Evolutionary conservation across 352 stramenopile genomes (phyloP).

Genomic region (Aphanomyces cochlioides): DNA sequence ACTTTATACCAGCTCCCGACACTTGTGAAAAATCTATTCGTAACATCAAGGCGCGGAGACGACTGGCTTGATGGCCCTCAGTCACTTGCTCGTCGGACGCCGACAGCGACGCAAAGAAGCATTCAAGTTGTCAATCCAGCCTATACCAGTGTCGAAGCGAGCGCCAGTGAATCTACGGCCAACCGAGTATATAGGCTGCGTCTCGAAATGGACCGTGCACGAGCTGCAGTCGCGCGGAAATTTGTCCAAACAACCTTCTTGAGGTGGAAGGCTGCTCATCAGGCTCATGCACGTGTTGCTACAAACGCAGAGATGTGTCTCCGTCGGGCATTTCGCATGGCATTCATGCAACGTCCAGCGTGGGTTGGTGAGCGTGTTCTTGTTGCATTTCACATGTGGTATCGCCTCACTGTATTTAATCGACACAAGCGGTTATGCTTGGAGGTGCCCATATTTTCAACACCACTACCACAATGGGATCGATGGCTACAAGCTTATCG

Average conservation of each 20-base stretch:
- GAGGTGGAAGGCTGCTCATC: conserved; percentile 56
- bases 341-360: conserved; percentile 47
- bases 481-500: conserved; percentile 75
- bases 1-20: conserved; percentile 46
- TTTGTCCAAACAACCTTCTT: conserved; percentile 65
- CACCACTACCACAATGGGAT: conserved; percentile 58
- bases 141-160: conserved; percentile 46
- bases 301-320: conserved; percentile 71
- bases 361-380: conserved; percentile 64
- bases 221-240: conserved; percentile 54
- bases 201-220: conserved; percentile 39
- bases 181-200: conserved; percentile 40
- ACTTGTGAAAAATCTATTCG: conserved; percentile 70
- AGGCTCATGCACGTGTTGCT: conserved; percentile 42
- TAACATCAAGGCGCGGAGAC: conserved; percentile 50
- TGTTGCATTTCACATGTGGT: conserved; percentile 64
- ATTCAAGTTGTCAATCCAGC: conserved; percentile 48
- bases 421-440: conserved; percentile 47
- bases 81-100: conserved; percentile 22
- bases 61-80: conserved; percentile 31
- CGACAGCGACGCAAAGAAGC: conserved; percentile 4
- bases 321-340: conserved; percentile 59
- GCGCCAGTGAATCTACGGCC: conserved; percentile 19
- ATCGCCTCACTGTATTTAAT: conserved; percentile 52
- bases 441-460: conserved; percentile 45